Conservation (phyloP, 176 grass and related monocot genomes). For the Musa beccarii region DNA sequence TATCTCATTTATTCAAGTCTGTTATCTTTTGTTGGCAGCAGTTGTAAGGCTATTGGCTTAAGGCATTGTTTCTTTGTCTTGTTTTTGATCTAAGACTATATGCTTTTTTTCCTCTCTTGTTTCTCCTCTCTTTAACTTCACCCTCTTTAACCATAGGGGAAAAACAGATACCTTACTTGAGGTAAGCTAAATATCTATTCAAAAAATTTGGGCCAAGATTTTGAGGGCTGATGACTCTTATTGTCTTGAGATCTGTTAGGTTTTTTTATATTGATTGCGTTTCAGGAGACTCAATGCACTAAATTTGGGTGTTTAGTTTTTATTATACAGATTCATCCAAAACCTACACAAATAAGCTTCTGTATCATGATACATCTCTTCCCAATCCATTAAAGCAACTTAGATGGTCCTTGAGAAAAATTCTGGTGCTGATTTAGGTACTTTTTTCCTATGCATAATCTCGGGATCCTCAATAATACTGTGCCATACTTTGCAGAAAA, state of each 20-base stretch:
- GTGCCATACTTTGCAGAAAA: too few relatives aligned
- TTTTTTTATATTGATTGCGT: background rate
- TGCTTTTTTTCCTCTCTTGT: background rate
- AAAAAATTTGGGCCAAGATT: background rate
- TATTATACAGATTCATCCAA: background rate
- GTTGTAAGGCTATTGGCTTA: background rate
- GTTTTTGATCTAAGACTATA: background rate
- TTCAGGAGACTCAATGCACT: background rate
- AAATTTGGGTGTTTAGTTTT: too few relatives aligned
- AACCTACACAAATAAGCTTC: background rate
- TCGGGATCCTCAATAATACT: too few relatives aligned
- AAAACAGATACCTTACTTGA: too few relatives aligned
- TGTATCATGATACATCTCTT: background rate
- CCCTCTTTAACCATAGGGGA: too few relatives aligned
- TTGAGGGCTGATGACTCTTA: background rate
- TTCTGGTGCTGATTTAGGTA: background rate
- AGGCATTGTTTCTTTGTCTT: background rate
- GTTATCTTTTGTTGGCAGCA: background rate
- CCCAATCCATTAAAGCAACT: too few relatives aligned
- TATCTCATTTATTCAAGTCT: background rate
- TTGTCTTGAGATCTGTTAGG: background rate
- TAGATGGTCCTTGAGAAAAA: background rate
- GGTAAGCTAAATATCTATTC: background rate
- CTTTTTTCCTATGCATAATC: background rate
- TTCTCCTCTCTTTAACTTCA: background rate